These are phyloP conservation scores for Fusarium anthophilum DNA, from an alignment of 2,329 filamentous ascomycete genomes.

Conservation along the genomic window DNA sequence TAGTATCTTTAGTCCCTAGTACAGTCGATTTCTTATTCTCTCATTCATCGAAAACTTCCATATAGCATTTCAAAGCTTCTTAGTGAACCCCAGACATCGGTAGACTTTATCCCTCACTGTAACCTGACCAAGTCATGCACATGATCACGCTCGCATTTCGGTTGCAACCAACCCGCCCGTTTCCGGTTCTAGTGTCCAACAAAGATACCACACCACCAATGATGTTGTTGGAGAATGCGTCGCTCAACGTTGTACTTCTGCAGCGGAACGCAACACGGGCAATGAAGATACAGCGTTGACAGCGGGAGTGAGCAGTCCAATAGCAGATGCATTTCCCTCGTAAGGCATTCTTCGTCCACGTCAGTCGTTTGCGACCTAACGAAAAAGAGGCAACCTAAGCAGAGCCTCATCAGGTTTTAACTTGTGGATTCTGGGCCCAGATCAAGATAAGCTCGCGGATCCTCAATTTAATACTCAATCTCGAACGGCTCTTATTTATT, in stretches of 20 bases:
- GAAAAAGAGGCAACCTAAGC: not conserved
- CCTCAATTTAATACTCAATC: not conserved
- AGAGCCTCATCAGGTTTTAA: constrained; percentile 13
- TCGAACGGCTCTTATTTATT: not conserved
- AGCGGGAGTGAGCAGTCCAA: not conserved
- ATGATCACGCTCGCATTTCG: not conserved
- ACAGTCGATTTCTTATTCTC: not conserved
- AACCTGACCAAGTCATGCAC: not conserved
- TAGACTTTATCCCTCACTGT: not conserved
- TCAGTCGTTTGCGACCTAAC: constrained; percentile 7
- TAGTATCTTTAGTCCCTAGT: accelerated
- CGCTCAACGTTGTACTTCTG: not conserved
- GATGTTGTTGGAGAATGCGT: not conserved
- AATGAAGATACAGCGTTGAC: not conserved
- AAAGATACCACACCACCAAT: not conserved
- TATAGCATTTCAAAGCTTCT: not conserved
- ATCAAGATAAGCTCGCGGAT: not conserved
- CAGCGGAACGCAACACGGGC: not conserved
- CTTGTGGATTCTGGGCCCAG: not conserved
- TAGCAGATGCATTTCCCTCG: not conserved
- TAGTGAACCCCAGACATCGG: not conserved
- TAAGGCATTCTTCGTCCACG: constrained; percentile 17
- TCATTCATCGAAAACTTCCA: not conserved
- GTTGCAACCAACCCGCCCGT: not conserved
- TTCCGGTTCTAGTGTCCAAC: not conserved